Base-by-base conservation (phyloP, 2,329 filamentous ascomycete species). In the Lanzia echinophila region DNA sequence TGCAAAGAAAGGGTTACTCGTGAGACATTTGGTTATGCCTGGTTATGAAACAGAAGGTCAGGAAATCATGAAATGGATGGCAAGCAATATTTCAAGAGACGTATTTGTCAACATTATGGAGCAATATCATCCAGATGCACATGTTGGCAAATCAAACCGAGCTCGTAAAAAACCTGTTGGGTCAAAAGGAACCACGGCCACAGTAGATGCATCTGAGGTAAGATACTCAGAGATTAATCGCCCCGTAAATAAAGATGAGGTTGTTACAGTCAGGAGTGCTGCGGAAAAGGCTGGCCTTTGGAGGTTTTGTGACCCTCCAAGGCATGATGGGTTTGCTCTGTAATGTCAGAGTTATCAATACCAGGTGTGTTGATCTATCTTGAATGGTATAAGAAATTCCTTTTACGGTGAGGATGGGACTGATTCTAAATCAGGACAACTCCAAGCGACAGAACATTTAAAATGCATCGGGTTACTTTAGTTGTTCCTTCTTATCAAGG, bases 101-200 rank as follows among this genome's bases (percentile, higher is more conserved):
- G 76, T 87, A 42, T 92, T 91, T 69, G 79, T 94, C 56, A 86
- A 95, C 66, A 84, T 95, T 60, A 94, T 94, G 88, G 88, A 95
- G 70, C 89, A 95, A 70, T 94, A 94, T 65, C 83, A 83, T 58
- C 88, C 88, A 0, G 81, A 87, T 59, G 89, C 87, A 0, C 83
- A 95, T 68, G 89, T 95, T 1, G 89, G 89, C 3, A 92, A 90
- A 72, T 72, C 75, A 51, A 81, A 72, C 61, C 72, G 74, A 54
- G 65, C 63, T 56, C 66, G 53, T 46, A 65, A 60, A 59, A 59
- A 36, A 17, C 63, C 51, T 63, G 71, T 54, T 53, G 65, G n/a
- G 62, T 65, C 53, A 20, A 56, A 34, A 36, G 50, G 24, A 19
- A 43, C 44, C 24, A 8, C 44, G 13, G 42, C 59, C 11, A 58